Evolutionary conservation across 2,329 filamentous ascomycete species (phyloP), one percentile per base, ranked within the genome.

Genomic region (Curvularia hawaiiensis): DNA sequence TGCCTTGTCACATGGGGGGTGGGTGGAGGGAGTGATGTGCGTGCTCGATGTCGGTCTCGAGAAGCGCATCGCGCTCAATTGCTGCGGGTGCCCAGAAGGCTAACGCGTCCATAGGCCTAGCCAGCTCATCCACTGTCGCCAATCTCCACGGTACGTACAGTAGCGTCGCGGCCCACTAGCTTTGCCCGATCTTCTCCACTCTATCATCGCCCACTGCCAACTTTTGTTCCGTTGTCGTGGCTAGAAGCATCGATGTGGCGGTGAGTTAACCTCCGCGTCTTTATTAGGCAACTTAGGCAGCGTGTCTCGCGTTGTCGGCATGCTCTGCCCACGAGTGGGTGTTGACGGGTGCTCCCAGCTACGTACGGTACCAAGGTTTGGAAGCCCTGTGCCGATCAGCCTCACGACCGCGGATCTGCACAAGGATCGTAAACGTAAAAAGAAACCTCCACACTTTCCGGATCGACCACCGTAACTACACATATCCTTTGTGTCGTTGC

Each of bases 381-480:
- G 35, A 3, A 24, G 22, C 41, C 47, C 50, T 52, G 50, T n/a
- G 41, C 22, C 31, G 50, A 52, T 52, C 50, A 16, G 41, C 33
- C 41, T 16, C 28, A 9, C 50, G 18, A 33, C 11, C 48, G 38
- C 14, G 7, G 48, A 50, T 50, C 48, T 50, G 38, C 48, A 11
- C 48, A 31, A 50, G 48, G 48, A 30, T 28, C 4, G 7, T 30
- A 22, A 20, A 33, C 12, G 44, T 16, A 47, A 22, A 28, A 28
- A 28, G 22, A 44, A 44, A 28, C 26, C 43, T 46, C 12, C 22
- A 18, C 11, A 14, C 41, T 28, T 18, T 44, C 22, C 7, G 28
- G 6, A 24, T 28, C 20, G 22, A 14, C 24, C 24, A n/a, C 26
- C 24, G 22, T 12, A 44, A 28, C 41, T 44, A 28, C 4, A 44